Conservation (phyloP, 768 basidiomycete genomes). For the Serendipita sp. region DNA sequence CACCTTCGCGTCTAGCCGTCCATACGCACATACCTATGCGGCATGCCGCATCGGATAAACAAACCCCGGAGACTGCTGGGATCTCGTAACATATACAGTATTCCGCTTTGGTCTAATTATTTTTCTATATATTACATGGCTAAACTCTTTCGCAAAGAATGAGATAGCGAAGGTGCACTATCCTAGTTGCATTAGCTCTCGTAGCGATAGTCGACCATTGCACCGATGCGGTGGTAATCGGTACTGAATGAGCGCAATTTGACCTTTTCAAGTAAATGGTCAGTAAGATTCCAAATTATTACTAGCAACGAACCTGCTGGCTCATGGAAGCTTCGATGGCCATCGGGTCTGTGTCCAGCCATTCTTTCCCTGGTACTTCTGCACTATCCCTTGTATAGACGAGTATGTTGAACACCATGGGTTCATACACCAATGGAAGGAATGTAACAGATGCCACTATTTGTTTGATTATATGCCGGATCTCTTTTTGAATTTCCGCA, state of each 20-base stretch:
- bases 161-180: no score
- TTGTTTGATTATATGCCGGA: constrained; percentile 93
- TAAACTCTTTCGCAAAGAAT: no score
- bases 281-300: constrained; percentile 7
- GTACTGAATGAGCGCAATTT: constrained; percentile 94
- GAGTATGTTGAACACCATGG: constrained; percentile 93
- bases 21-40: no score
- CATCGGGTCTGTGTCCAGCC: constrained; percentile 88
- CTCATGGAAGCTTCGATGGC: constrained; percentile 87
- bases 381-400: constrained; percentile 88
- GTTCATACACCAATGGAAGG: constrained; percentile 86
- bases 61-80: no score
- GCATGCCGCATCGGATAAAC: no score
- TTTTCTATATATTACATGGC: no score
- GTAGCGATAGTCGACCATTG: constrained; percentile 94
- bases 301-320: constrained; percentile 35
- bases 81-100: no score
- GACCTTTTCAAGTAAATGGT: constrained; percentile 21
- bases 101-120: no score
- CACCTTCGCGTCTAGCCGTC: no score
- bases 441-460: constrained; percentile 96
- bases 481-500: constrained; percentile 89
- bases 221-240: constrained; percentile 92
- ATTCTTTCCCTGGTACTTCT: constrained; percentile 81
- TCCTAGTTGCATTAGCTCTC: constrained; percentile 34